phyloP scores from a whole-genome alignment of 75 land plant species.

The Selaginella moellendorffii region DNA sequence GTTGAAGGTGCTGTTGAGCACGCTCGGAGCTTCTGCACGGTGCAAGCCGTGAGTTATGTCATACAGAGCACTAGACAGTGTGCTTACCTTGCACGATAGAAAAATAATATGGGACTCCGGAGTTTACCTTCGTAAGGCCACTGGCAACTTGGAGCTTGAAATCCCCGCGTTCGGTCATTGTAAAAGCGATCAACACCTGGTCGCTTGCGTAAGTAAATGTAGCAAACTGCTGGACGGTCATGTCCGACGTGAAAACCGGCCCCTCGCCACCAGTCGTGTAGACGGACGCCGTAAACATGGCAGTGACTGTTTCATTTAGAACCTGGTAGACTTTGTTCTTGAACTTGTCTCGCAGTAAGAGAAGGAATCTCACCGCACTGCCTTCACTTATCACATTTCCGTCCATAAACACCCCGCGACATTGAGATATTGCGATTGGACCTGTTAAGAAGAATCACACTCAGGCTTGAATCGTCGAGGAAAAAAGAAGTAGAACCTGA shows the following conservation, averaged over 20 bases:
- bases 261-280: background rate
- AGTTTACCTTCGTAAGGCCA: background rate
- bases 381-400: background rate
- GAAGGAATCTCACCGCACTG: background rate
- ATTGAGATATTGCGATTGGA: too few species aligned
- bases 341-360: background rate
- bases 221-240: background rate
- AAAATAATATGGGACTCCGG: background rate
- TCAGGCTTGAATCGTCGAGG: too few species aligned
- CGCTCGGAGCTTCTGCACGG: background rate
- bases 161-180: background rate
- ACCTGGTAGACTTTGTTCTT: background rate
- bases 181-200: background rate
- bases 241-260: background rate
- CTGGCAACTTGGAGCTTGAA: background rate
- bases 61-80: background rate
- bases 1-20: background rate
- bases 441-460: too few species aligned
- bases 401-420: background rate
- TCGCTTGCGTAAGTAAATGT: background rate
- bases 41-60: background rate
- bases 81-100: background rate
- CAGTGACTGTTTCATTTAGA: background rate
- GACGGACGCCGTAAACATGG: background rate
- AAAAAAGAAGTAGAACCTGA: too few species aligned